Conservation (phyloP, 805 yeast genomes). For the Schizosaccharomyces osmophilus region DNA sequence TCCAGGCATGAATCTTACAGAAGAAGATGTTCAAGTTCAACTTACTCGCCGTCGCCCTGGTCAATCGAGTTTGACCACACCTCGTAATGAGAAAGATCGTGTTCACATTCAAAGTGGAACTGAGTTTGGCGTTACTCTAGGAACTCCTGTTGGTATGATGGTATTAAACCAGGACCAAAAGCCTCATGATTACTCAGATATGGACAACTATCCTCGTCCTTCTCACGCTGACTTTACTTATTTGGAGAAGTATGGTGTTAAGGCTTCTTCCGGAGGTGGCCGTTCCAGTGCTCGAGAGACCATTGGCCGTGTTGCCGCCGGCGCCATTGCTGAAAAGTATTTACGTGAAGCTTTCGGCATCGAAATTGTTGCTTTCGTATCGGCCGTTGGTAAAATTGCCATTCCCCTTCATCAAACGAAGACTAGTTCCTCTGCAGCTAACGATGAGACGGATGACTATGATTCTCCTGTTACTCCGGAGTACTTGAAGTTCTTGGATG, state of each 20-base stretch:
- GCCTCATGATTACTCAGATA: slow-evolving; percentile 86
- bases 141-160: slow-evolving; percentile 87
- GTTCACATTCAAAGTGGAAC: slow-evolving; percentile 90
- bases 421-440: neutral
- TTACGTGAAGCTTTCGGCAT: slow-evolving; percentile 51
- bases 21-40: slow-evolving; percentile 84
- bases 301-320: slow-evolving; percentile 95
- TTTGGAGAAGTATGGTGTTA: slow-evolving; percentile 67
- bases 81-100: slow-evolving; percentile 79
- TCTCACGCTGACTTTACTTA: slow-evolving; percentile 95
- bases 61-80: slow-evolving; percentile 75
- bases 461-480: slow-evolving; percentile 25
- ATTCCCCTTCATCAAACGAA: slow-evolving; percentile 18
- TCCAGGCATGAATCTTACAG: slow-evolving; percentile 69
- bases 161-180: slow-evolving; percentile 88
- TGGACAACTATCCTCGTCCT: slow-evolving; percentile 89
- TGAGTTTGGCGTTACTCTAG: slow-evolving; percentile 71
- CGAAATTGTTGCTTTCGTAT: slow-evolving; percentile 88
- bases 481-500: slow-evolving; percentile 42
- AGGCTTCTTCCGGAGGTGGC: slow-evolving; percentile 93
- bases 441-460: slow-evolving; percentile 21
- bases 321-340: slow-evolving; percentile 91
- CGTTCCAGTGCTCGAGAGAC: slow-evolving; percentile 94
- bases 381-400: slow-evolving; percentile 64
- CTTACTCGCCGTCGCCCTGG: slow-evolving; percentile 94